These are phyloP conservation scores for Apiospora rasikravindrae DNA, from an alignment of 2,329 filamentous ascomycete species.

Conservation along the genomic window DNA sequence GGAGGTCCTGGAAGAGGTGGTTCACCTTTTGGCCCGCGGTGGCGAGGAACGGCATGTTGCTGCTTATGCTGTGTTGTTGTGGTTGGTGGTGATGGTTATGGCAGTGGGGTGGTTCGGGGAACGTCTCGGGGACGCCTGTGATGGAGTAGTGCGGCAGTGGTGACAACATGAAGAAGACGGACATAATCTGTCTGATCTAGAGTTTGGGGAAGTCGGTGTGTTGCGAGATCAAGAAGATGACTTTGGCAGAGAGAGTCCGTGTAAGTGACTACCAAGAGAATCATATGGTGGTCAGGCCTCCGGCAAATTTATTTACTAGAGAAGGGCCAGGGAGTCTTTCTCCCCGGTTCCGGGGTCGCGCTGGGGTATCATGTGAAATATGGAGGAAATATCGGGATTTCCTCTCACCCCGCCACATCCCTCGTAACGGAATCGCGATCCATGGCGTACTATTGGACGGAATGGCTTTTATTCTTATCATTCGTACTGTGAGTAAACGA, in stretches of 20 bases:
- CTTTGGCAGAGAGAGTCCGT: background rate
- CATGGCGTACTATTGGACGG: background rate
- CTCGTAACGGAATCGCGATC: background rate
- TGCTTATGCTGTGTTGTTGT: background rate
- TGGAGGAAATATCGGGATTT: background rate
- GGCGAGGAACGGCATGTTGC: background rate
- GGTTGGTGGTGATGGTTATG: background rate
- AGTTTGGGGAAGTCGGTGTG: background rate
- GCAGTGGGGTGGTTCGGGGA: background rate
- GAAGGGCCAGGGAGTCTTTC: background rate
- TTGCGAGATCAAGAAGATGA: background rate
- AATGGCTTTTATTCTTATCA: too few relatives aligned
- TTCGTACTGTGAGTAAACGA: too few relatives aligned
- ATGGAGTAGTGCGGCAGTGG: background rate
- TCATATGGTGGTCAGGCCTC: background rate
- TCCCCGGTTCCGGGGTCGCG: background rate
- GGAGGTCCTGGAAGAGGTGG: background rate
- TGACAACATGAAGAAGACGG: background rate
- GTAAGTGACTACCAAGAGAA: background rate
- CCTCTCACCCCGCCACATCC: background rate
- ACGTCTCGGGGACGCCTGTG: constrained; percentile 11
- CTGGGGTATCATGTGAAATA: background rate
- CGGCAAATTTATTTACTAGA: background rate
- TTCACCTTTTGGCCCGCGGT: background rate
- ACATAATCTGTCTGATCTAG: background rate